Evolutionary conservation across 164 flowering plant species (phyloP).

Genomic region (Tetracentron sinense): DNA sequence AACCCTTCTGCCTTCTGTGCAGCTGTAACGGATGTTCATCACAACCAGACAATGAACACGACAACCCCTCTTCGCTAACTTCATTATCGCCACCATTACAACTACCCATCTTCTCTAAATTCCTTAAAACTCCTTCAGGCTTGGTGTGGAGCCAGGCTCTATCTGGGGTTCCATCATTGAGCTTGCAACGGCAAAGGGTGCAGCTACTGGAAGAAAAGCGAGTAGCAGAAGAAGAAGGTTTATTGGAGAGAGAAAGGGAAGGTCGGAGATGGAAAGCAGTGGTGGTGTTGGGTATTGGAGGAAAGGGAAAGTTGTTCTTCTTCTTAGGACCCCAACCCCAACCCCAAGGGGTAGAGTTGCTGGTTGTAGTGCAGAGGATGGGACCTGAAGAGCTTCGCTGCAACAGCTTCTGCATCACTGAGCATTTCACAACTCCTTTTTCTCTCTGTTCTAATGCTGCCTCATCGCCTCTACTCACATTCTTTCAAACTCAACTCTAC

Average conservation of each 20-base stretch:
- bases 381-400: conserved; percentile 40
- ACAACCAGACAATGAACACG: background rate
- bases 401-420: conserved; percentile 62
- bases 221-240: conserved; percentile 5
- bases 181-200: conserved; percentile 22
- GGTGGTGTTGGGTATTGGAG: conserved; percentile 27
- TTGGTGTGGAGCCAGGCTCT: conserved; percentile 42
- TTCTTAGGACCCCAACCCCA: background rate
- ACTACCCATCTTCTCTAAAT: conserved; percentile 8
- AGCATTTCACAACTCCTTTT: conserved; percentile 30
- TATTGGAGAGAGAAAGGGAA: conserved; percentile 10
- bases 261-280: conserved; percentile 13
- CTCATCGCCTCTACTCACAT: too few species aligned
- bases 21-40: conserved; percentile 27
- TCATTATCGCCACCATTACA: conserved; percentile 4
- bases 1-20: conserved; percentile 45
- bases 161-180: conserved; percentile 9
- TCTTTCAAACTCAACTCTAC: too few species aligned
- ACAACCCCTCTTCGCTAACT: conserved; percentile 9
- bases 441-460: background rate
- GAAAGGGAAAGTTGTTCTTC: background rate
- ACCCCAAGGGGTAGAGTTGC: conserved; percentile 9
- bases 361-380: conserved; percentile 21
- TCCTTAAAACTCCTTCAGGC: conserved; percentile 23
- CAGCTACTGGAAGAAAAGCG: conserved; percentile 1